phyloP scores from a whole-genome alignment of 225 moss, liverwort and hornwort species.

The Anthoceros angustus region DNA sequence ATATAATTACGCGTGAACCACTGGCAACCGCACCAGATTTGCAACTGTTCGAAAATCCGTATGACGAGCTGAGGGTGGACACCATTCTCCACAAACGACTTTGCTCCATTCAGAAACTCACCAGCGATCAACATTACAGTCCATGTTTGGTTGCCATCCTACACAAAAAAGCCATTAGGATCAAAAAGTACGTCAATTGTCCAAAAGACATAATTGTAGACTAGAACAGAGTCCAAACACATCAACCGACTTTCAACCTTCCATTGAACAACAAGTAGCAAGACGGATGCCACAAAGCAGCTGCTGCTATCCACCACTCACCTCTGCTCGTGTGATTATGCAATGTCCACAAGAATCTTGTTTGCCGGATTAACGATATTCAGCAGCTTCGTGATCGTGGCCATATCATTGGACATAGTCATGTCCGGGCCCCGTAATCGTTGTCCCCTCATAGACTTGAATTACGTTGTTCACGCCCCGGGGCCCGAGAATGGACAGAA shows the following conservation, averaged over 20 bases:
- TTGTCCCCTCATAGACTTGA: constrained; percentile 66
- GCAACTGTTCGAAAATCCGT: constrained; percentile 58
- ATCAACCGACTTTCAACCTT: too few relatives aligned
- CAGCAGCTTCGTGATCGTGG: constrained; percentile 96
- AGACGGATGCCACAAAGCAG: background rate
- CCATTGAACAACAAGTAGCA: too few relatives aligned
- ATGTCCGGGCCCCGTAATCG: too few relatives aligned
- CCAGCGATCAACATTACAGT: constrained; percentile 89
- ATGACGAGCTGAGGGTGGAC: constrained; percentile 92
- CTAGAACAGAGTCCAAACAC: too few relatives aligned
- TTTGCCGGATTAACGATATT: constrained; percentile 95
- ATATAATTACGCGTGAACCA: background rate
- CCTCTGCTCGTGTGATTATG: constrained; percentile 90
- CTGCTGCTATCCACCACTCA: constrained; percentile 5
- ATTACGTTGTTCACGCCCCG: constrained; percentile 98
- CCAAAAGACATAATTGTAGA: too few relatives aligned
- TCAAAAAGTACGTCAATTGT: too few relatives aligned
- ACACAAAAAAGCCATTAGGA: constrained; percentile 5
- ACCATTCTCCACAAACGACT: constrained; percentile 90
- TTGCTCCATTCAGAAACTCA: constrained; percentile 81
- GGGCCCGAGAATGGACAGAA: constrained; percentile 77
- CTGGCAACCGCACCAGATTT: constrained; percentile 27
- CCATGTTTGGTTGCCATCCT: constrained; percentile 97
- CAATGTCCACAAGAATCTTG: constrained; percentile 88
- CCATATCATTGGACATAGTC: constrained; percentile 97